Percentiles rank a stretch among this genome's conserved stretches.
phyloP scores from a whole-genome alignment of 768 basidiomycete genomes.

The Neoboletus subvelutipes region DNA sequence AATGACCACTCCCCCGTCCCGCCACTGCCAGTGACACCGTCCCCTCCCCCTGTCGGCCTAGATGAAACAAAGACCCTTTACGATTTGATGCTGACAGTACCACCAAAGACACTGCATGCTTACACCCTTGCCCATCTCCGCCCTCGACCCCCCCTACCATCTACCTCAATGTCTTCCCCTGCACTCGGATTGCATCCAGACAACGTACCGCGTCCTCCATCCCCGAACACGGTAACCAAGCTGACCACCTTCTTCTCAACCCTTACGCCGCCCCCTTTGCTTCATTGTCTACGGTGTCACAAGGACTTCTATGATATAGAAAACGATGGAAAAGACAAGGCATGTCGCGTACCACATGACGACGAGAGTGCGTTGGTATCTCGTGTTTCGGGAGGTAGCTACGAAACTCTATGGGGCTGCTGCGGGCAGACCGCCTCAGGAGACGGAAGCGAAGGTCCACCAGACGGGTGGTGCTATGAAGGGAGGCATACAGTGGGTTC shows the following conservation, averaged over 20 bases:
- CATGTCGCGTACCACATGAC: conserved; percentile 72
- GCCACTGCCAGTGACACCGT: conserved; percentile 31
- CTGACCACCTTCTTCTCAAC: conserved; percentile 59
- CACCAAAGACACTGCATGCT: conserved; percentile 62
- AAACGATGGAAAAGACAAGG: conserved; percentile 57
- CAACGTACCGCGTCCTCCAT: conserved; percentile 21
- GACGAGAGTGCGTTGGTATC: conserved; percentile 79
- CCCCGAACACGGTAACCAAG: conserved; percentile 41
- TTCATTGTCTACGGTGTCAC: conserved; percentile 80
- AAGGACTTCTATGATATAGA: conserved; percentile 67
- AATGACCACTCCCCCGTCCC: conserved; percentile 15
- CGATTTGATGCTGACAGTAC: conserved; percentile 56
- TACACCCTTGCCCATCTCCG: conserved; percentile 57
- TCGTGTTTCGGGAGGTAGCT: conserved; percentile 44
- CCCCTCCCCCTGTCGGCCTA: conserved; percentile 39
- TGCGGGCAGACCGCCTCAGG: conserved; percentile 73
- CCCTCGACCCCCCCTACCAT: conserved; percentile 3
- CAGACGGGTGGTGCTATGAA: conserved; percentile 87
- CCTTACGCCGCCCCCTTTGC: conserved; percentile 62
- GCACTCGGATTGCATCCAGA: conserved; percentile 12
- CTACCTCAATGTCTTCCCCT: conserved; percentile 13
- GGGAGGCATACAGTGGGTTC: conserved; percentile 64
- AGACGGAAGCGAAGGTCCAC: conserved; percentile 78
- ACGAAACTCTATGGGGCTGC: conserved; percentile 68
- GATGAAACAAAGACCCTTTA: conserved; percentile 46